Evolutionary conservation across 2,329 filamentous ascomycete genomes (phyloP).

Genomic region (Microsporum canis): DNA sequence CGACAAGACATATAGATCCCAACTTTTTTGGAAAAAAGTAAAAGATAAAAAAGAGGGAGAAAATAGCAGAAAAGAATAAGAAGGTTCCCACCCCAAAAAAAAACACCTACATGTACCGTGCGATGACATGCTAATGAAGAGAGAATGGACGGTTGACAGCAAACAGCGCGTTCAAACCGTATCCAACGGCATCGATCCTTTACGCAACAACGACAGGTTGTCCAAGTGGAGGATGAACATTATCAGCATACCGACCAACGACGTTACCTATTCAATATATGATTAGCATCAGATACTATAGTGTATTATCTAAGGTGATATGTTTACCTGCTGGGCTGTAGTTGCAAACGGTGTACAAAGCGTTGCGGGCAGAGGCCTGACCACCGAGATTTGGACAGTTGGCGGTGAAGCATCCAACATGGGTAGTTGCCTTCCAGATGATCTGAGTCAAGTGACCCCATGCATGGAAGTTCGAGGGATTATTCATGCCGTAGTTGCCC

Average conservation of each 20-base stretch:
- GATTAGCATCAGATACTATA: slow-evolving; percentile 6
- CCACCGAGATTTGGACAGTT: slow-evolving; percentile 34
- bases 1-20: neutral
- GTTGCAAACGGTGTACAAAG: slow-evolving; percentile 82
- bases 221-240: slow-evolving; percentile 39
- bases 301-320: slow-evolving; percentile 10
- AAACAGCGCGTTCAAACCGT: neutral
- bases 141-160: neutral
- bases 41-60: neutral
- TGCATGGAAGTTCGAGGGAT: slow-evolving; percentile 50
- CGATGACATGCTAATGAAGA: neutral
- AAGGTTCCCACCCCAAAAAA: neutral
- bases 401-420: slow-evolving; percentile 51
- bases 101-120: neutral
- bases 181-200: neutral
- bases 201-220: slow-evolving; percentile 25
- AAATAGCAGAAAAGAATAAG: neutral
- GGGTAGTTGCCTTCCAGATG: slow-evolving; percentile 53
- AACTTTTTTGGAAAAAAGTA: neutral
- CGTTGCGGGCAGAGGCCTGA: slow-evolving; percentile 25
- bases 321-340: slow-evolving; percentile 60
- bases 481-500: slow-evolving; percentile 46
- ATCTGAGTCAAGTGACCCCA: slow-evolving; percentile 71
- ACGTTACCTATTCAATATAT: slow-evolving; percentile 40
- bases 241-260: slow-evolving; percentile 41